Conservation (phyloP, 345 rosid species). For the Iberis pinnata region DNA sequence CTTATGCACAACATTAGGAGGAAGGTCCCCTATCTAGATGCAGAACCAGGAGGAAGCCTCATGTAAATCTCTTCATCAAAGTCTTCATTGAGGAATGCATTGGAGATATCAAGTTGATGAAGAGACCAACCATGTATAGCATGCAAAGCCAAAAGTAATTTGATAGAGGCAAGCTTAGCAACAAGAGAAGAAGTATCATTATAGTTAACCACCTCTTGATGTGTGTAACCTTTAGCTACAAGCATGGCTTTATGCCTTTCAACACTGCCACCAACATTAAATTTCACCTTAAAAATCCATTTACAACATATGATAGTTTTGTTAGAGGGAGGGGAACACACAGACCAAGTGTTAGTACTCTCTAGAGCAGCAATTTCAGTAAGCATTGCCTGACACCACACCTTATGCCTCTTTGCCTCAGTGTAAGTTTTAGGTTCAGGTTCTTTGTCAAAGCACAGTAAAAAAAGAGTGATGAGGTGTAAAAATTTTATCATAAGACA, state of each 20-base stretch:
- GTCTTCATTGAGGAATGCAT: not conserved
- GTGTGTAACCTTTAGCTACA: too few species aligned
- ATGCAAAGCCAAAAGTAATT: fast-evolving
- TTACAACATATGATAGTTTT: not conserved
- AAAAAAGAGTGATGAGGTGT: not conserved
- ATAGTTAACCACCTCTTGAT: too few species aligned
- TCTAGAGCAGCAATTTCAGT: not conserved
- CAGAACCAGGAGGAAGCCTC: not conserved
- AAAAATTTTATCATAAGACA: not conserved
- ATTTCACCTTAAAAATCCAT: not conserved
- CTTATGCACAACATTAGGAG: too few species aligned
- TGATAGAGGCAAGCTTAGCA: not conserved
- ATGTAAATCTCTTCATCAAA: not conserved
- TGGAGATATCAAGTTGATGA: not conserved
- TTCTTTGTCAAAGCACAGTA: not conserved
- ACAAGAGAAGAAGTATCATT: not conserved
- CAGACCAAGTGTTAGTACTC: not conserved
- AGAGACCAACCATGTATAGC: not conserved
- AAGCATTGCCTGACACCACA: not conserved
- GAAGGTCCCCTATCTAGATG: not conserved
- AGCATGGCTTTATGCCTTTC: not conserved
- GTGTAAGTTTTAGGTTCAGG: not conserved
- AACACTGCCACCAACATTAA: not conserved
- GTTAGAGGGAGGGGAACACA: not conserved
- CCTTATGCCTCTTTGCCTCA: not conserved